These are phyloP conservation scores for Adansonia digitata DNA, from an alignment of 345 rosid species.

Conservation along the genomic window DNA sequence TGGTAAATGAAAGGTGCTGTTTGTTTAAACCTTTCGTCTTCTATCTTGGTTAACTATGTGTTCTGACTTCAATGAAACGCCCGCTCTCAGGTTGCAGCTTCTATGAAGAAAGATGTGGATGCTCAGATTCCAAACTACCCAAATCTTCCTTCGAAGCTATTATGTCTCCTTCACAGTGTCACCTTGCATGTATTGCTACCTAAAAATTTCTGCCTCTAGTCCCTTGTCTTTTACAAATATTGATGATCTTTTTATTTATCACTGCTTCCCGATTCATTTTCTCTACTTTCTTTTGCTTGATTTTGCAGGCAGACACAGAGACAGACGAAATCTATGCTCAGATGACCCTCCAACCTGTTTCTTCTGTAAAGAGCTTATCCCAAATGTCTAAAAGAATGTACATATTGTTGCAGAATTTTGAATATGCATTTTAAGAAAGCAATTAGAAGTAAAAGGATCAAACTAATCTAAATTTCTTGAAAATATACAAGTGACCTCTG, in stretches of 20 bases:
- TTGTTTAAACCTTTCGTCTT: no score
- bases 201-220: background rate
- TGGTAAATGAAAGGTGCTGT: background rate
- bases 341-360: conserved; percentile 91
- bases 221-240: background rate
- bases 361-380: conserved; percentile 42
- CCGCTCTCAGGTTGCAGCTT: conserved; percentile 77
- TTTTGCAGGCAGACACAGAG: conserved; percentile 81
- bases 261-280: background rate
- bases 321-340: conserved; percentile 98
- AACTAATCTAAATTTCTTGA: background rate
- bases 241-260: no score
- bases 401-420: conserved; percentile 14
- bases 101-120: conserved; percentile 78
- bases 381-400: conserved; percentile 19
- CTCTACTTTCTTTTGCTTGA: conserved; percentile 21
- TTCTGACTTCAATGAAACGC: conserved; percentile 12
- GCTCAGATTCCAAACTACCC: conserved; percentile 85
- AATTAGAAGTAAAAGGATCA: background rate
- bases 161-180: conserved; percentile 78
- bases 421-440: conserved; percentile 9
- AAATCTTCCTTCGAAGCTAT: conserved; percentile 78
- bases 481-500: background rate
- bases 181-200: conserved; percentile 64
- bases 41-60: background rate